Evolutionary conservation across 306 rosid genomes (phyloP), one percentile per base, ranked within the genome.

Genomic region (Quercus rubra): DNA sequence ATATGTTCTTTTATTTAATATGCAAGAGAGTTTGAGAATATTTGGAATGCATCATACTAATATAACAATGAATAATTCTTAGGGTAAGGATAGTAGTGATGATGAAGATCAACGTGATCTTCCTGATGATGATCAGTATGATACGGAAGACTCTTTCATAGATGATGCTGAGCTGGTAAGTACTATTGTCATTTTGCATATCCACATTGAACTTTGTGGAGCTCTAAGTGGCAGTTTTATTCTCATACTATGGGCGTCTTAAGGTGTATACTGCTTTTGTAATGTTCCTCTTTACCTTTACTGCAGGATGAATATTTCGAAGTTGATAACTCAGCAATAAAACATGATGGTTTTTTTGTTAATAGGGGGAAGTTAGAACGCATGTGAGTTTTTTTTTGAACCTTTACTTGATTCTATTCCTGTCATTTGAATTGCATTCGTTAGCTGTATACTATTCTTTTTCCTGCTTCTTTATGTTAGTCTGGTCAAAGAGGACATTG

Each of bases 81-180:
- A 95, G 99, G 99, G 99, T 70, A 93, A 91, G 82, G 98, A 93
- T 83, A 95, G 99, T 71, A 91, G 97, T 57, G 99, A 95, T 33
- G 99, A 94, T 25, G 99, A 91, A 78, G 99, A 91, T 88, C 59
- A 77, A 80, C 85, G 66, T 70, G 92, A 92, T 70, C 79, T 86
- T 87, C 98, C 96, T 20, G 97, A 95, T 79, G 99, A 95, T 66
- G 97, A 95, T 90, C 99, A 93, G 75, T 95, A 95, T 86, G 99
- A 95, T 78, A 95, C 99, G 1, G 98, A 95, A 77, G 99, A 95
- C 88, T 95, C 99, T 64, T 95, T 95, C 82, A 95, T 95, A 72
- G 99, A 95, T 51, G 99, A 95, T 79, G 94, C 96, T 31, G 98
- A 95, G 88, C 89, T 95, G 99, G 98, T 95, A 58, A 80, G 94